Base-by-base conservation (phyloP, 2,329 filamentous ascomycete genomes). In the Colletotrichum acutatum region DNA sequence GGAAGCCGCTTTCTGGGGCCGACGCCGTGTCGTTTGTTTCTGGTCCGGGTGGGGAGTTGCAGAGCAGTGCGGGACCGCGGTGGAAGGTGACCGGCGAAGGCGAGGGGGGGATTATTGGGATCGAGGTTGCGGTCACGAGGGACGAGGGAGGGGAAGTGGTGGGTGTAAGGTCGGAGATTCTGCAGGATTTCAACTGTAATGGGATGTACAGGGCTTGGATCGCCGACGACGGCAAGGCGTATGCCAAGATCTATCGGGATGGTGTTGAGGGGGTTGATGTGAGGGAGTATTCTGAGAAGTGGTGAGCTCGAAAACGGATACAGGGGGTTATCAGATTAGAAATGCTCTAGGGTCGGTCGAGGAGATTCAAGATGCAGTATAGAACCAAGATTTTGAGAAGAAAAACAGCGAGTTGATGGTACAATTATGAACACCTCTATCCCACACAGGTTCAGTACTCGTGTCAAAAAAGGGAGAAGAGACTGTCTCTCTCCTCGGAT, bases 141-240 rank as follows among this genome's bases (percentile, higher is more conserved):
- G 84, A 88, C 72, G 81, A 76, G 4, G 77, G 83, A n/a, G 86
- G 86, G 0, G 76, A 76, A n/a, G 77, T 85, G 5, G 79, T 87
- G 1, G 82, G 83, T 2, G 80, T 82, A 1, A 78, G 83, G 16
- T 84, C 84, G 1, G 85, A 88, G 64, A 86, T 97, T 6, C 83
- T 95, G 19, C 93, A 91, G 80, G 93, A 95, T 77, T 95, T 92
- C 80, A 97, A 98, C 79, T 97, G 93, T 77, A 93, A 92, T 5
- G 95, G 95, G 0, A 95, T 98, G 93, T 97, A 95, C 79, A 88
- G 95, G 24, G 94, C 94, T 0, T 96, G 93, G 88, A 84, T 93
- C 24, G 89, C 94, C 74, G 88, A 91, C 4, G 79, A 89, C 1
- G 92, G 91, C 0, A 83, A 84, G 71, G 84, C 87, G 22, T 84